phyloP scores from a whole-genome alignment of 148 eudicot genomes.

The Polygonum maritimum region DNA sequence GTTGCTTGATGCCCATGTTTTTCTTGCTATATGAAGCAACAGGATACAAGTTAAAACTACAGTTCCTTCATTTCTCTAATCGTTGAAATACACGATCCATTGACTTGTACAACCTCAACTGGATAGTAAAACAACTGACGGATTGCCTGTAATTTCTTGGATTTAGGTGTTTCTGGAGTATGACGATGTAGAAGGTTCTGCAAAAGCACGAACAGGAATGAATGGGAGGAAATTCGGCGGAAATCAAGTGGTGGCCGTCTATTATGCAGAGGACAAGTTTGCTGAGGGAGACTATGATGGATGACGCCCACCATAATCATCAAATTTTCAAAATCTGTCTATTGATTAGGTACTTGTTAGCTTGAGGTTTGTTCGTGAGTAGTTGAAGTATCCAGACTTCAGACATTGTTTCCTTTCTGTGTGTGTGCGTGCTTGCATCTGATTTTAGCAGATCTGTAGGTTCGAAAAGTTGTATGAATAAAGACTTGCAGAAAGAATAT shows the following conservation, averaged over 20 bases:
- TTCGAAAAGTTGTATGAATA: too few species aligned
- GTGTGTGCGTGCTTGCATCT: background rate
- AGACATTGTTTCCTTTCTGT: background rate
- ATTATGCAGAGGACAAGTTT: constrained; percentile 62
- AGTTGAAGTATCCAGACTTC: background rate
- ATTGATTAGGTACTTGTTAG: background rate
- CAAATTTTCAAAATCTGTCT: background rate
- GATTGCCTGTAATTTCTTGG: background rate
- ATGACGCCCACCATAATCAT: background rate
- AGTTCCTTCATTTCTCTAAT: background rate
- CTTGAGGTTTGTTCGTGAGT: background rate
- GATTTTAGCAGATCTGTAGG: too few species aligned
- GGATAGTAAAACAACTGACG: too few species aligned
- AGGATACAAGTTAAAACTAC: background rate
- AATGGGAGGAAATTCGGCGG: constrained; percentile 85
- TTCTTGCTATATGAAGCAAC: background rate
- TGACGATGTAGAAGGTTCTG: constrained; percentile 52
- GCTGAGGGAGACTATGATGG: constrained; percentile 61
- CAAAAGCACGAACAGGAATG: constrained; percentile 58
- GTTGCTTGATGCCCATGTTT: background rate
- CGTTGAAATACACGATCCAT: too few species aligned
- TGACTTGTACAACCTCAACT: too few species aligned
- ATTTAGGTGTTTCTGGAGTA: constrained; percentile 87
- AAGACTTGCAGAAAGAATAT: too few species aligned
- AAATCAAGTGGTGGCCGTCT: constrained; percentile 65